Percentiles rank a stretch among this genome's conserved stretches.
Evolutionary conservation across 2,329 filamentous ascomycete species (phyloP).

Genomic region (Trichoderma atroviride): DNA sequence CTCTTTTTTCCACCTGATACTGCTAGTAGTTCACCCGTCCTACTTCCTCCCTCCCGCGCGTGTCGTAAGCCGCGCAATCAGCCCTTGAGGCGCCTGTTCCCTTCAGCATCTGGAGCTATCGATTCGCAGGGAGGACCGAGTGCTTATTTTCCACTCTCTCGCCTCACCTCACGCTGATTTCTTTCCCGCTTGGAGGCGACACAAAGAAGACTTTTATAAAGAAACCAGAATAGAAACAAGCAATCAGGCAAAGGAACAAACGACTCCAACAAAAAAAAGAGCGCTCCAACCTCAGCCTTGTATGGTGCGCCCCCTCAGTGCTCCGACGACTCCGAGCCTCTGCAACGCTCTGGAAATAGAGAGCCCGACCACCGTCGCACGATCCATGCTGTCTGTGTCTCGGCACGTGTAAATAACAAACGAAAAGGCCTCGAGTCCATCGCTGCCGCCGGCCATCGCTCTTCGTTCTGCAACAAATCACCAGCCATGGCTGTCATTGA

Average conservation of each 20-base stretch:
- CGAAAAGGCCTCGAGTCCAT: slow-evolving; percentile 22
- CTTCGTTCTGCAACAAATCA: not conserved
- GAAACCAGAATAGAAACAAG: not conserved
- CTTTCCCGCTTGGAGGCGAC: not conserved
- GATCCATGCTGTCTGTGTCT: slow-evolving; percentile 23
- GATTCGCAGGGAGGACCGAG: not conserved
- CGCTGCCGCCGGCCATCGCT: not conserved
- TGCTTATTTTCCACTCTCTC: not conserved
- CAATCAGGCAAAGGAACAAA: not conserved
- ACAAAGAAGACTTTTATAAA: not conserved
- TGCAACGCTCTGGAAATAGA: slow-evolving; percentile 15
- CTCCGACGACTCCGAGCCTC: slow-evolving; percentile 19
- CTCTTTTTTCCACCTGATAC: not conserved
- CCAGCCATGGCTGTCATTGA: slow-evolving; percentile 43
- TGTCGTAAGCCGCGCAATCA: slow-evolving; percentile 16
- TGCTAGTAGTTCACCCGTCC: not conserved
- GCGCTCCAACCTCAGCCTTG: slow-evolving; percentile 21
- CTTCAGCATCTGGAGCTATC: not conserved
- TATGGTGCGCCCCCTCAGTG: slow-evolving; percentile 3
- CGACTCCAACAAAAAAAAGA: slow-evolving; percentile 13
- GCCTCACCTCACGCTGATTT: not conserved
- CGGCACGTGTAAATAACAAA: slow-evolving; percentile 4
- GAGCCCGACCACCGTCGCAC: slow-evolving; percentile 12
- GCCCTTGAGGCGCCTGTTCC: not conserved
- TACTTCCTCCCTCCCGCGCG: slow-evolving; percentile 4